Conservation (phyloP, 805 yeast genomes). For the Kurtzmaniella fragi region DNA sequence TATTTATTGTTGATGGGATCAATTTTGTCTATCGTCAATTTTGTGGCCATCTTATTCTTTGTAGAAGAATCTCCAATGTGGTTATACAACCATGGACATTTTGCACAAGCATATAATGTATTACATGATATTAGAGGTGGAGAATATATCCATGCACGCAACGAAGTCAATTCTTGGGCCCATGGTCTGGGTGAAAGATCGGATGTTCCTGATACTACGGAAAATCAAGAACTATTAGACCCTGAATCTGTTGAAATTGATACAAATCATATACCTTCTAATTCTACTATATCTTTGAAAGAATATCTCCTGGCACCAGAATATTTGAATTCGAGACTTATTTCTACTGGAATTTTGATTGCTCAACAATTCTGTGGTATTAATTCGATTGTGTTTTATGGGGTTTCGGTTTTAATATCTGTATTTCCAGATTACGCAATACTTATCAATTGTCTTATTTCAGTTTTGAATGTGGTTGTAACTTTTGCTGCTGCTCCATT, state of each 20-base stretch:
- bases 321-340: constrained; percentile 55
- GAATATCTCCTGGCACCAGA: constrained; percentile 47
- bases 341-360: constrained; percentile 66
- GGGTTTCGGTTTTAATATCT: constrained; percentile 74
- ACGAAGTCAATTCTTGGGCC: constrained; percentile 36
- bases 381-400: constrained; percentile 88
- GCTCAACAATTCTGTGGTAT: constrained; percentile 94
- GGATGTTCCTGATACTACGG: neutral
- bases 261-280: neutral
- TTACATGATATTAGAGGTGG: constrained; percentile 38
- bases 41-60: constrained; percentile 32
- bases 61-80: constrained; percentile 82
- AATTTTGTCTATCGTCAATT: constrained; percentile 45
- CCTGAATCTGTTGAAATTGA: too few species aligned
- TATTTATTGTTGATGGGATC: constrained; percentile 59
- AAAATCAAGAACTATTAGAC: too few species aligned
- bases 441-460: constrained; percentile 68
- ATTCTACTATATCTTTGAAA: constrained; percentile 18
- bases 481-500: constrained; percentile 71
- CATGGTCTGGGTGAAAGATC: neutral
- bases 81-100: constrained; percentile 50
- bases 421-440: constrained; percentile 71
- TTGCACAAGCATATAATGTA: constrained; percentile 34
- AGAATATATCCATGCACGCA: constrained; percentile 25
- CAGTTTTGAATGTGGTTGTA: constrained; percentile 66